These are phyloP conservation scores for Diversispora eburnea DNA, from an alignment of 192 early-diverging fungal genomes.

Conservation along the genomic window DNA sequence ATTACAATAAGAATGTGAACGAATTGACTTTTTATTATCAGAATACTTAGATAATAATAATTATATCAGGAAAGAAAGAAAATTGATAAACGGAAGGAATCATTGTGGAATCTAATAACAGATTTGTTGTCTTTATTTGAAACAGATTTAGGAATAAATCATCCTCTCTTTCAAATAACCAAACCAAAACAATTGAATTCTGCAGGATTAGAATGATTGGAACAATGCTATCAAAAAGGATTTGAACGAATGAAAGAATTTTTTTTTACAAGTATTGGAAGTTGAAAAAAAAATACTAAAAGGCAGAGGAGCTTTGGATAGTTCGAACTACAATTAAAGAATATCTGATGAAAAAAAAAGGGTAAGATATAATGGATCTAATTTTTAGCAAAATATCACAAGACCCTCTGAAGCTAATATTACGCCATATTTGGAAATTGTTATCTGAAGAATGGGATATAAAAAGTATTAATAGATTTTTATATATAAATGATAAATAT, in stretches of 20 bases:
- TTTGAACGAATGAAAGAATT: not conserved
- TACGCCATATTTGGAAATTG: no score
- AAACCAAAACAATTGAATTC: not conserved
- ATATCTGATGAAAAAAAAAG: no score
- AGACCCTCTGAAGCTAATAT: no score
- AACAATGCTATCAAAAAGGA: not conserved
- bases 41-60: not conserved
- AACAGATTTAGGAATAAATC: not conserved
- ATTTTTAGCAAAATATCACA: no score
- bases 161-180: not conserved
- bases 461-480: no score
- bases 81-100: not conserved
- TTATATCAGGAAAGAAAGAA: not conserved
- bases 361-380: no score
- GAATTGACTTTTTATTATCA: not conserved
- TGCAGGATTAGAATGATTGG: not conserved
- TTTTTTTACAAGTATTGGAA: not conserved
- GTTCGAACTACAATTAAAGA: no score
- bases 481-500: no score
- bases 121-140: not conserved
- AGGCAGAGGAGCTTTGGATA: no score
- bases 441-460: no score
- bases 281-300: not conserved
- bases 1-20: not conserved
- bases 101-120: not conserved